Percentiles rank a stretch among this genome's conserved stretches.
Evolutionary conservation across 2,329 filamentous ascomycete species (phyloP).

Genomic region (Fusarium napiforme): DNA sequence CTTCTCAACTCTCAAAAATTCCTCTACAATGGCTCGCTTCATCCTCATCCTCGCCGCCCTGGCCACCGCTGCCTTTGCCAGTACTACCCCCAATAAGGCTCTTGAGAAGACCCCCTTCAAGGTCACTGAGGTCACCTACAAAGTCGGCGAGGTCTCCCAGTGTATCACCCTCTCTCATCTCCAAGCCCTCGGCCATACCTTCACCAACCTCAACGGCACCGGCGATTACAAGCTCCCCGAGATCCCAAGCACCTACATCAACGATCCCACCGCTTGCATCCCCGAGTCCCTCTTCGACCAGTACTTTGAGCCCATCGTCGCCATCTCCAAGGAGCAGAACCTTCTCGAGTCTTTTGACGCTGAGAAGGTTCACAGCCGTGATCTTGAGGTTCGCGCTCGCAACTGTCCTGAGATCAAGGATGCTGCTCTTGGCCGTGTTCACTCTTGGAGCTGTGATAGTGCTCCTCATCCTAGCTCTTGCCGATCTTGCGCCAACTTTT

Average conservation of each 20-base stretch:
- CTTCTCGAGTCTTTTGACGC: constrained; percentile 10
- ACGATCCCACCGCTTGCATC: constrained; percentile 18
- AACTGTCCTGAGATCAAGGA: constrained; percentile 18
- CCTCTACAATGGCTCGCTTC: background rate
- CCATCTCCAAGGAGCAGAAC: constrained; percentile 22
- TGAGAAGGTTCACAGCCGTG: constrained; percentile 1
- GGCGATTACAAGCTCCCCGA: background rate
- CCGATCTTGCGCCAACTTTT: constrained; percentile 22
- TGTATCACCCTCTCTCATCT: constrained; percentile 24
- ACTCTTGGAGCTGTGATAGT: constrained; percentile 18
- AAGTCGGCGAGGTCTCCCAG: background rate
- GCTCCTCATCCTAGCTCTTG: constrained; percentile 12
- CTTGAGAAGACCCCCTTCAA: background rate
- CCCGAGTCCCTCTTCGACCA: constrained; percentile 24
- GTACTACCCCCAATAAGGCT: background rate
- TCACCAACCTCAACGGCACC: background rate
- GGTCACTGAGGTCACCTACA: constrained; percentile 1
- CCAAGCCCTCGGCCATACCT: constrained; percentile 26
- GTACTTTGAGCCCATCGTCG: constrained; percentile 30
- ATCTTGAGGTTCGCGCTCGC: constrained; percentile 6
- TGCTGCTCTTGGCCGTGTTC: background rate
- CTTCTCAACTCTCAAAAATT: background rate
- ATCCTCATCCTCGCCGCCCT: constrained; percentile 8
- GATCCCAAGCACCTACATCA: constrained; percentile 10
- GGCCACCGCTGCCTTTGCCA: constrained; percentile 1